phyloP scores from a whole-genome alignment of 768 basidiomycete species.

The Serendipita indica region DNA sequence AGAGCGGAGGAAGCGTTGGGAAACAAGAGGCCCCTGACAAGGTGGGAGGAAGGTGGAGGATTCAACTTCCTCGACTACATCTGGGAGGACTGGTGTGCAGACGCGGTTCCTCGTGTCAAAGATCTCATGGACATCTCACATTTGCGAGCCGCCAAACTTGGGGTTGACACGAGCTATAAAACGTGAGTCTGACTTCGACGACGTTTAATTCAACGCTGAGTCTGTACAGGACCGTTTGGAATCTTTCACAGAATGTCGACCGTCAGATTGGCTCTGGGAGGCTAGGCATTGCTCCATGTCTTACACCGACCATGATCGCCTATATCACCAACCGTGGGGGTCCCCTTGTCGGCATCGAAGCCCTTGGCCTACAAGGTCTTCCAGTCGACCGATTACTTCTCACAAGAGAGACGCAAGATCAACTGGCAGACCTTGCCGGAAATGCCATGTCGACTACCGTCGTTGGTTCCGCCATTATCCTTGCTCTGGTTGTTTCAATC shows the following conservation, averaged over 20 bases:
- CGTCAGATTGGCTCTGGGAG: constrained; percentile 69
- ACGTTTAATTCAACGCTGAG: neutral
- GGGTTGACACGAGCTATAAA: constrained; percentile 76
- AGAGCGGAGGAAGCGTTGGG: constrained; percentile 74
- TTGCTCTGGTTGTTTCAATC: constrained; percentile 55
- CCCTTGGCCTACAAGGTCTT: constrained; percentile 85
- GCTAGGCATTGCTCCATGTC: constrained; percentile 77
- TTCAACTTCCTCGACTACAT: constrained; percentile 79
- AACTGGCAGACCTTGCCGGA: constrained; percentile 85
- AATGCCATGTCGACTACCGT: constrained; percentile 98
- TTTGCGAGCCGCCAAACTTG: constrained; percentile 63
- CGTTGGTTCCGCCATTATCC: constrained; percentile 77
- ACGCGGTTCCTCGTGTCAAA: constrained; percentile 89
- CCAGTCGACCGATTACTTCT: constrained; percentile 83
- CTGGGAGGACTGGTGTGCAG: constrained; percentile 89
- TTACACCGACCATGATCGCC: constrained; percentile 93
- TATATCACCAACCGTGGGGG: constrained; percentile 93
- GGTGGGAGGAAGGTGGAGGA: constrained; percentile 84
- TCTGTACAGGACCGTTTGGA: constrained; percentile 66
- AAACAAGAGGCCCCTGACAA: constrained; percentile 69
- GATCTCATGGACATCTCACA: constrained; percentile 88
- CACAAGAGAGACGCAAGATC: constrained; percentile 85
- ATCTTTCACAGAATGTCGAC: constrained; percentile 93
- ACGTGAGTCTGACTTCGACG: constrained; percentile 39
- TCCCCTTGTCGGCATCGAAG: constrained; percentile 87